Evolutionary conservation across 169 alveolate genomes (phyloP), one percentile per base, ranked within the genome.

Genomic region (Hepatocystis sp.): DNA sequence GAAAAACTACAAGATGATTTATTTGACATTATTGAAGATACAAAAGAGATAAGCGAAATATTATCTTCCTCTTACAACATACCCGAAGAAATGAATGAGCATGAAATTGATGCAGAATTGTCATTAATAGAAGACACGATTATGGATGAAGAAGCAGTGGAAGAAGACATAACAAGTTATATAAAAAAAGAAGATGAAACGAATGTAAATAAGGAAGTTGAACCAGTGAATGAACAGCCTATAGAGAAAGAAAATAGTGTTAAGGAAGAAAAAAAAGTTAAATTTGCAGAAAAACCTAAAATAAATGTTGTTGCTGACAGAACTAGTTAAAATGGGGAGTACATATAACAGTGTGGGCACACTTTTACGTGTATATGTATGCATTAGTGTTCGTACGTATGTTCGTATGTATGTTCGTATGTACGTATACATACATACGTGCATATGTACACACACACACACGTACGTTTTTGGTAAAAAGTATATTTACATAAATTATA

Each of bases 1-100:
- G 89, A 81, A 81, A 81, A 81, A 30, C 56, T 81, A 42, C 89
- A 81, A 53, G 89, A 81, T 21, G 89, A 81, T 55, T 39, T 81
- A 5, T 61, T 15, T 81, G 84, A 81, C 49, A 61, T 40, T 81
- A 81, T 81, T 4, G 89, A 81, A 36, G 89, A 81, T 15, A 44
- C 68, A 34, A 81, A 81, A 81, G 89, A 81, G 51, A 81, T 81
- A 47, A 71, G 84, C 27, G 84, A 61, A 49, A 49, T 81, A 32
- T 27, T 81, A 42, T 60, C 68, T 4, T 49, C 81, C 15, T 61
- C 89, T 8, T 81, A 81, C 44, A 84, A 81, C 2, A 63, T 81
- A 49, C 89, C 84, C 1, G 11, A 61, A 51, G 51, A 81, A 17
- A 53, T 81, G 34, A 84, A 81, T 53, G 89, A 81, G 49, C 32